Base-by-base conservation (phyloP, 768 basidiomycete genomes). In the Trametes punicea region DNA sequence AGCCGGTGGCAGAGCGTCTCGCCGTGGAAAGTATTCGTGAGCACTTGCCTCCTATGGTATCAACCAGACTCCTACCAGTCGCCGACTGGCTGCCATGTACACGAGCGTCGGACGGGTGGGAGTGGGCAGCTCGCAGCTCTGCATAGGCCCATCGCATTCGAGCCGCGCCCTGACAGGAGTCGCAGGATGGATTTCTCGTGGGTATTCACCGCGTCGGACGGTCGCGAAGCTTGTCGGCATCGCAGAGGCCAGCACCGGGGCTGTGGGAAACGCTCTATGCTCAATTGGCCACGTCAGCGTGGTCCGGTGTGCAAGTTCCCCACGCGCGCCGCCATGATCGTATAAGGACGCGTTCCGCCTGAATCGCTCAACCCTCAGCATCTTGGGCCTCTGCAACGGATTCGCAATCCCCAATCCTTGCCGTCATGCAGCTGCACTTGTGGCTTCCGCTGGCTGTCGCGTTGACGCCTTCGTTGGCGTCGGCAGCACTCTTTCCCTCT, bases 401-500 rank as follows among this genome's bases (percentile, higher is more conserved):
- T 41, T 42, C 45, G 25, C 42, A 47, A 27, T 39, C 25, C 49
- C 39, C 29, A 23, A 48, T 23, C 46, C 47, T 40, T 21, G 13
- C 23, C 45, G 51, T 4, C 56, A 60, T 60, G 58, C 58, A 60
- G 44, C 44, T 60, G 23, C 58, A 55, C 16, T 25, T 31, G n/a
- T 60, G 55, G 61, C 46, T 53, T 23, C 70, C 73, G 13, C 51
- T 71, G 11, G 51, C 58, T 4, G 68, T 78, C 23, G 70, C 71
- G 8, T 59, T 80, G 56, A 69, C 71, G 51, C 76, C 80, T 67
- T 73, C 79, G 41, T 55, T 82, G 60, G 80, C 75, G 62, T 77
- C 76, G 36, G 83, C 81, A 25, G 83, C 70, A 64, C 72, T 77
- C 2, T 77, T 74, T 21, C 69, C 75, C 8, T 65, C 67, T 38